phyloP scores from a whole-genome alignment of 768 basidiomycete genomes.

The Kwoniella shandongensis region DNA sequence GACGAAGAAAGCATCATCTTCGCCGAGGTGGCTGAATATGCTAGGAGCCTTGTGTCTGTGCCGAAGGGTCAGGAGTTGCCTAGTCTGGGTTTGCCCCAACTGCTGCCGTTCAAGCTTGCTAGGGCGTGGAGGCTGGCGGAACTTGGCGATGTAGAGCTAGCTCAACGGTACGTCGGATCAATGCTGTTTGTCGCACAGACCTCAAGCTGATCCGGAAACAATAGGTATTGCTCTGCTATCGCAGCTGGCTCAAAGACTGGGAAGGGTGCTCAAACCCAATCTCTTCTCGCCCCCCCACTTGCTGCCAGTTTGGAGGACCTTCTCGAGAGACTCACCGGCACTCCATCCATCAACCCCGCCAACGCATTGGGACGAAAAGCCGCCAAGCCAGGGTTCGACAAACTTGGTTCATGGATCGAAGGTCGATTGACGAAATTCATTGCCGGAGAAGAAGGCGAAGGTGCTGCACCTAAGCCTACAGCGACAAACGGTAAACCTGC shows the following conservation, averaged over 20 bases:
- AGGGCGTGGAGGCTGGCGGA: constrained; percentile 76
- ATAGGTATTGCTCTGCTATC: constrained; percentile 95
- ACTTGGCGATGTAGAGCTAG: constrained; percentile 71
- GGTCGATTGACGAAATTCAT: constrained; percentile 91
- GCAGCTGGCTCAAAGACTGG: constrained; percentile 59
- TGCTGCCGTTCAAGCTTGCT: constrained; percentile 83
- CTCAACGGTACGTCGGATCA: constrained; percentile 64
- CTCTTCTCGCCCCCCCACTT: constrained; percentile 65
- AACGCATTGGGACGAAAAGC: constrained; percentile 32
- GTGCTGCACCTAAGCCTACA: constrained; percentile 56
- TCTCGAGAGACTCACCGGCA: constrained; percentile 65
- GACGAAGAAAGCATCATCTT: constrained; percentile 69
- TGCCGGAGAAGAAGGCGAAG: constrained; percentile 70
- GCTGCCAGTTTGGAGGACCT: constrained; percentile 74
- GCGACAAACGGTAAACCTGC: constrained; percentile 23
- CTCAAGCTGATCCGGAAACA: too few relatives aligned
- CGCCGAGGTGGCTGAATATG: constrained; percentile 90
- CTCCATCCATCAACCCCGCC: constrained; percentile 63
- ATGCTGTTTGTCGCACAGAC: constrained; percentile 56
- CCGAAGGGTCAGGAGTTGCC: constrained; percentile 76
- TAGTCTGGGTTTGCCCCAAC: constrained; percentile 75
- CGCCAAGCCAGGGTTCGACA: constrained; percentile 87
- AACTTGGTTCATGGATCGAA: constrained; percentile 87
- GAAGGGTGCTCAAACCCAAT: constrained; percentile 56
- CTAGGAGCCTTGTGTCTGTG: constrained; percentile 68